Base-by-base conservation (phyloP, 371 early-diverging fungal genomes). In the Mucor sp. region DNA sequence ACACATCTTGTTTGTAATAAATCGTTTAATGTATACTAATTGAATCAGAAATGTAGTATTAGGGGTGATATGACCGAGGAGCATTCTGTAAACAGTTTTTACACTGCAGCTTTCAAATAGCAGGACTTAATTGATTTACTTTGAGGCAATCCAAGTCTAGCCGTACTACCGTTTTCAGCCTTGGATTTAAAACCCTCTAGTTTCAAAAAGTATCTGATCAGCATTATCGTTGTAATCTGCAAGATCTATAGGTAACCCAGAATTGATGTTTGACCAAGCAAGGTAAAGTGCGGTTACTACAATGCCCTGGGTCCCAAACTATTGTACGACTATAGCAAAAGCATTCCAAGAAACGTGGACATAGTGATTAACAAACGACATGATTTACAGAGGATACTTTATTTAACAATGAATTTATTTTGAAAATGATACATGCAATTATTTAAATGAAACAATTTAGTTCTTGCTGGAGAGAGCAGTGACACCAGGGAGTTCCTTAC, bases 401-500 rank as follows among this genome's bases (percentile, higher is more conserved):
- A 60, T 59, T 59, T 60, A 60, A 66, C 60, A 66, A 66, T 60
- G 53, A 66, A 39, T 59, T 60, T 63, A 55, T 63, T 63, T 55
- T 55, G 39, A 43, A 53, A 62, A 68, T 68, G 69, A 59, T 68
- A 63, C 60, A 68, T 68, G 69, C 58, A 70, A 62, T 39, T 57
- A 43, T 65, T 48, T 70, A 30, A 44, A 33, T 65, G 41, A 37
- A 30, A 53, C 47, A 58, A 50, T 62, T 72, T 65, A 72, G 65
- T 72, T 72, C 66, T 83, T 81, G 77, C 67, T 79, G 56, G 95
- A 94, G 57, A 97, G 91, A 70, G 95, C 94, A 72, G 87, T 76
- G 65, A 97, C 95, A 76, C 98, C 98, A 43, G 98, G 98, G 55
- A 95, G 85, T 58, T 85, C 86, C 83, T 91, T 91, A 65, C 85